These are phyloP conservation scores for Chlamydomonas asymmetrica DNA, from an alignment of 139 green algal species.

Conservation along the genomic window DNA sequence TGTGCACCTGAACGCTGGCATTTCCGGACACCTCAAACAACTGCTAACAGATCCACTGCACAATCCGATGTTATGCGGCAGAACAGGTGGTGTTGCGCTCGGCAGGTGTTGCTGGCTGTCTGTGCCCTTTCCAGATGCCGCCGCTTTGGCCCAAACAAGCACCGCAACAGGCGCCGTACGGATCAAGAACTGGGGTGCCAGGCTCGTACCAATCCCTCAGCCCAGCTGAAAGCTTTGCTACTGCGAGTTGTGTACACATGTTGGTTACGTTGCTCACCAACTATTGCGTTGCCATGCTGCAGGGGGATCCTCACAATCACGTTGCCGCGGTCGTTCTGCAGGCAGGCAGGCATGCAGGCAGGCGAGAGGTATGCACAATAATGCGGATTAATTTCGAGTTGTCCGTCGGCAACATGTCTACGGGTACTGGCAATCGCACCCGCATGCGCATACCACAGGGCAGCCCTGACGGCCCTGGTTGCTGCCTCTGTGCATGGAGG, in stretches of 20 bases:
- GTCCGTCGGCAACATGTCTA: neutral
- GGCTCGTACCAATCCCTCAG: too few species aligned
- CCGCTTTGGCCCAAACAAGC: neutral
- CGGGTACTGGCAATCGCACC: neutral
- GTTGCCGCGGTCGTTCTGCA: conserved; percentile 29
- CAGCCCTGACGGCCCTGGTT: too few species aligned
- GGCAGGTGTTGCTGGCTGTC: neutral
- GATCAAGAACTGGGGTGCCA: neutral
- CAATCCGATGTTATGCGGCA: neutral
- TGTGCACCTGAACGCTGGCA: too few species aligned
- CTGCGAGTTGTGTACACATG: too few species aligned
- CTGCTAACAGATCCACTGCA: too few species aligned
- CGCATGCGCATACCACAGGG: too few species aligned
- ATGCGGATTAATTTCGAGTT: neutral
- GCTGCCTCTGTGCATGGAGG: too few species aligned
- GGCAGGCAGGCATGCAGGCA: neutral
- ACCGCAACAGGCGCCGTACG: neutral
- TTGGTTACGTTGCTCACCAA: neutral
- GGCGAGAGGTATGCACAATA: neutral
- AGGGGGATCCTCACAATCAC: conserved; percentile 22
- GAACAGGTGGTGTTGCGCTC: neutral
- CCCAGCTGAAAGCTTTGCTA: neutral
- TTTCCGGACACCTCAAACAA: too few species aligned
- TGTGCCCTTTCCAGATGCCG: neutral
- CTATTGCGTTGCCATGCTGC: conserved; percentile 22